Evolutionary conservation across 805 yeast species (phyloP).

Genomic region (Ogataea populi-albae): DNA sequence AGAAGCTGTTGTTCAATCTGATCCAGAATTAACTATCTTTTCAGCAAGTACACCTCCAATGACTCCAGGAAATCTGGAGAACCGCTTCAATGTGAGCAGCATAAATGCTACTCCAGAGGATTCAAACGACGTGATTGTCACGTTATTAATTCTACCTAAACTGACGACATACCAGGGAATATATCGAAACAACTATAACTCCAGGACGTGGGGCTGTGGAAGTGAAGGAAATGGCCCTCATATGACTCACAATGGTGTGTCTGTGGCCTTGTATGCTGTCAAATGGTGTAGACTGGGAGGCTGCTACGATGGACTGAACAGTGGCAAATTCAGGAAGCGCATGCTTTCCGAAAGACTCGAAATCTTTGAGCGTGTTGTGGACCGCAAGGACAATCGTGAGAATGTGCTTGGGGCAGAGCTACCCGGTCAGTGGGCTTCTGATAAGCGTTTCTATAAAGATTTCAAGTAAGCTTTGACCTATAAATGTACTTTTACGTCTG

Average conservation of each 20-base stretch:
- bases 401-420: constrained; percentile 9
- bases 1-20: constrained; percentile 17
- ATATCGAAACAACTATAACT: constrained; percentile 64
- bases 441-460: constrained; percentile 14
- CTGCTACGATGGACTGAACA: constrained; percentile 18
- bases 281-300: constrained; percentile 41
- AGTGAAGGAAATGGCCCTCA: constrained; percentile 3
- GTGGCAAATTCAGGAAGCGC: constrained; percentile 20
- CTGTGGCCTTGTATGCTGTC: constrained; percentile 59
- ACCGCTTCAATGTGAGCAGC: constrained; percentile 32
- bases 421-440: constrained; percentile 10
- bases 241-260: constrained; percentile 71
- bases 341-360: constrained; percentile 24
- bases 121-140: constrained; percentile 53
- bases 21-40: constrained; percentile 13
- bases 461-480: constrained; percentile 6
- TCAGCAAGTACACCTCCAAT: constrained; percentile 22
- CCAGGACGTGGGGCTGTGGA: constrained; percentile 64
- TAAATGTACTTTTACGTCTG: too few species aligned
- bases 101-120: constrained; percentile 25
- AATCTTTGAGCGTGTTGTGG: constrained; percentile 9
- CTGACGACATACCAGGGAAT: constrained; percentile 63
- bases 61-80: constrained; percentile 42
- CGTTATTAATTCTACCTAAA: constrained; percentile 64
- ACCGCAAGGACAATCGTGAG: constrained; percentile 7